Base-by-base conservation (phyloP, 768 basidiomycete species). In the Strobilomyces dryophilus region DNA sequence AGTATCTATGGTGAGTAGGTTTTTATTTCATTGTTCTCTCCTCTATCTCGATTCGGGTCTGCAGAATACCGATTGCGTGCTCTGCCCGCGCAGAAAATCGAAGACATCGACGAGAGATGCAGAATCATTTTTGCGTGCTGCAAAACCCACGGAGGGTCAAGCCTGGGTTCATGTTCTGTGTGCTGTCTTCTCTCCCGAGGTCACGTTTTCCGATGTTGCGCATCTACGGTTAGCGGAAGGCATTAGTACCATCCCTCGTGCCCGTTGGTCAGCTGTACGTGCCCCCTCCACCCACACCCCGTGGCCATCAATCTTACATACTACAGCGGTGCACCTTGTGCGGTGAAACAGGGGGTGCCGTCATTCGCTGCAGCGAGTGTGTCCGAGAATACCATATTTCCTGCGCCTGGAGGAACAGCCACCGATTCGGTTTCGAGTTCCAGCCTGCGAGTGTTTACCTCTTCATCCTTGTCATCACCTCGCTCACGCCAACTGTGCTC, bases 161-260 rank as follows among this genome's bases (percentile, higher is more conserved):
- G 86, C 88, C 51, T 97, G 94, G 94, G 85, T 84, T 0, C 95
- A 98, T 66, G 76, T 94, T 31, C 71, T 97, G 4, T 98, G 95
- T 73, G 82, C 94, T 3, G 83, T 90, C 1, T 98, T 92, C 72
- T 81, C 84, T 27, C 86, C 87, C 4, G 95, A 98, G 62, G 72
- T 94, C n/a, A 78, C 73, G 5, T 95, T 89, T 67, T 84, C 89
- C 21, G 88, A 95, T 61, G 81, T 90, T 0, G 65, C 74, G 7
- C 79, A 79, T 14, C 73, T 98, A 42, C 83, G 85, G 35, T 70
- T 85, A n/a, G 89, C 89, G 8, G 95, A 98, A 70, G 93, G 92
- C 26, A 76, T 97, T 48, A 89, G 84, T 58, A 80, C 80, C 2
- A 80, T 98, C 36, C 74, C 84, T 36, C 74, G 75, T 54, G 75